Evolutionary conservation across 2,329 filamentous ascomycete species (phyloP).

Genomic region (Decorospora gaudefroyi): DNA sequence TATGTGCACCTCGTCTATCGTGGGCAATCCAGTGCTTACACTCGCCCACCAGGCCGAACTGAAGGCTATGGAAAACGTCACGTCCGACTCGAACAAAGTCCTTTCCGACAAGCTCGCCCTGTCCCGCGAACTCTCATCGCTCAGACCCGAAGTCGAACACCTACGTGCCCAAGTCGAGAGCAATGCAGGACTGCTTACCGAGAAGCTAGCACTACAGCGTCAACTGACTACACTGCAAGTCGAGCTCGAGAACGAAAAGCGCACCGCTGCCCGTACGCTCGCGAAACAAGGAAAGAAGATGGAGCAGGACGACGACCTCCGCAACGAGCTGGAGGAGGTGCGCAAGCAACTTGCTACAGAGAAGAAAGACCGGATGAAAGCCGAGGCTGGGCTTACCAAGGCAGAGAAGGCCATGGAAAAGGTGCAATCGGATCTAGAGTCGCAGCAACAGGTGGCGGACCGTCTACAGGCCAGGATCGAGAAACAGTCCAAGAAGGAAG

Average conservation of each 20-base stretch:
- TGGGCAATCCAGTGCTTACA: constrained; percentile 39
- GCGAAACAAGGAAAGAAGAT: constrained; percentile 56
- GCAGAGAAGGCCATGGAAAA: constrained; percentile 43
- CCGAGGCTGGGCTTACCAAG: constrained; percentile 45
- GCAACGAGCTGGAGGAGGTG: constrained; percentile 51
- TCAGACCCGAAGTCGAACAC: constrained; percentile 67
- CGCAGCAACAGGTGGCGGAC: constrained; percentile 38
- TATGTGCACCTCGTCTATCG: constrained; percentile 53
- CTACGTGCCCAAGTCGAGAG: constrained; percentile 61
- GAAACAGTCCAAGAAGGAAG: constrained; percentile 41
- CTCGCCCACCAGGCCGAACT: constrained; percentile 69
- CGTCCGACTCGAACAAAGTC: constrained; percentile 70
- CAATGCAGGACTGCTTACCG: constrained; percentile 71
- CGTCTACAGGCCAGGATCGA: constrained; percentile 42
- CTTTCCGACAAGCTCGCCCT: constrained; percentile 68
- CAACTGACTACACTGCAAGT: constrained; percentile 77
- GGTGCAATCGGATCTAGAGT: constrained; percentile 39
- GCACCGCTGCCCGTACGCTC: constrained; percentile 64
- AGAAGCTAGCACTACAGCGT: constrained; percentile 79
- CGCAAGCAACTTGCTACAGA: constrained; percentile 54
- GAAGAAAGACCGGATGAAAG: constrained; percentile 52
- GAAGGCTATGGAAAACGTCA: constrained; percentile 66
- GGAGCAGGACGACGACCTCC: constrained; percentile 55
- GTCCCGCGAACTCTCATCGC: constrained; percentile 60
- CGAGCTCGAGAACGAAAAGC: constrained; percentile 80